Conservation (phyloP, 179 eudicot genomes). For the Spinacia oleracea region DNA sequence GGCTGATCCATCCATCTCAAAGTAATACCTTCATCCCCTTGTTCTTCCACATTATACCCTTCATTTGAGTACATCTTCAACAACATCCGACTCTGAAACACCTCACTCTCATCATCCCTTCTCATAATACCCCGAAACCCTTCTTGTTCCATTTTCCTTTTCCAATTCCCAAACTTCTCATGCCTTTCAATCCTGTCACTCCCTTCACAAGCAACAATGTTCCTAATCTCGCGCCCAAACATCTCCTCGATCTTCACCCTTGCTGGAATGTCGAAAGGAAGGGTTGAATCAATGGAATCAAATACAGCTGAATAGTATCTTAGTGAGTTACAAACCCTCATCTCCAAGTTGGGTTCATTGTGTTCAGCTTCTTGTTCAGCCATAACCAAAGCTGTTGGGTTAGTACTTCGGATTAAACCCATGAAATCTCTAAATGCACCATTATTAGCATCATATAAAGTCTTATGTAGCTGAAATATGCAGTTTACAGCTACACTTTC, state of each 20-base stretch:
- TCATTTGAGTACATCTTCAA: constrained; percentile 68
- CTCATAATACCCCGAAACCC: constrained; percentile 56
- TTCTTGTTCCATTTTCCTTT: constrained; percentile 56
- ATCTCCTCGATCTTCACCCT: constrained; percentile 80
- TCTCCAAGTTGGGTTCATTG: constrained; percentile 52
- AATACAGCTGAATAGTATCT: constrained; percentile 77
- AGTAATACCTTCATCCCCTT: constrained; percentile 45
- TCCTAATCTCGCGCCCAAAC: constrained; percentile 77
- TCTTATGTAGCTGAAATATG: constrained; percentile 74
- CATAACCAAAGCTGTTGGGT: constrained; percentile 50
- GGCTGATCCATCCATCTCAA: constrained; percentile 84
- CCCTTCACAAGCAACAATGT: constrained; percentile 85
- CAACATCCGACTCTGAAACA: constrained; percentile 69
- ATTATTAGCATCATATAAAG: constrained; percentile 59
- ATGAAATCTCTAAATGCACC: constrained; percentile 62
- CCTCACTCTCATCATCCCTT: constrained; percentile 62
- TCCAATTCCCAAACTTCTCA: constrained; percentile 62
- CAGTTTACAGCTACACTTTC: constrained; percentile 83
- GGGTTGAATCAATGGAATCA: constrained; percentile 58
- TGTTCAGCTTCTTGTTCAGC: constrained; percentile 85
- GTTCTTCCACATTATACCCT: constrained; percentile 49
- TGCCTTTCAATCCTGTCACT: constrained; percentile 84
- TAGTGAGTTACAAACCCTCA: constrained; percentile 58
- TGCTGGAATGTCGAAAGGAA: constrained; percentile 50
- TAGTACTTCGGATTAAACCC: constrained; percentile 73